Conservation (phyloP, 495 filamentous ascomycete species). For the Talaromyces trachyspermus region DNA sequence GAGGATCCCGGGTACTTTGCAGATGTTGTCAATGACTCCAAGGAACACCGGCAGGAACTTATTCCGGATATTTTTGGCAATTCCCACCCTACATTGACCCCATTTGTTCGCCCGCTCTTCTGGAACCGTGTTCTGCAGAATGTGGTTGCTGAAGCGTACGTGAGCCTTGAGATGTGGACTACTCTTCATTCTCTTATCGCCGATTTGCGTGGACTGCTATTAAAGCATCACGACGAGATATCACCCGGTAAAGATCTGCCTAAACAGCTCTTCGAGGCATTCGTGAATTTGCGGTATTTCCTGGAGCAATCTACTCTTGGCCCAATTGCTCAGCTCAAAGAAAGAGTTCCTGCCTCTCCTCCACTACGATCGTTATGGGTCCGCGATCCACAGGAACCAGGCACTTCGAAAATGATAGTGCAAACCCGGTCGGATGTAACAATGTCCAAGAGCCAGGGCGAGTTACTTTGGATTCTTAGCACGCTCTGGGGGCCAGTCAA, state of each 20-base stretch:
- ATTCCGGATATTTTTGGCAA: conserved; percentile 23
- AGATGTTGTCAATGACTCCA: conserved; percentile 19
- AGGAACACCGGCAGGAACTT: conserved; percentile 36
- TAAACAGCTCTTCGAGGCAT: conserved; percentile 23
- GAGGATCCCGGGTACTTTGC: conserved; percentile 50
- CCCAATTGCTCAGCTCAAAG: conserved; percentile 16
- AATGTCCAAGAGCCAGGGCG: conserved; percentile 8
- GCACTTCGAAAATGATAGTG: conserved; percentile 10
- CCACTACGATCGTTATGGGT: conserved; percentile 26
- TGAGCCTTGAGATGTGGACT: conserved; percentile 18
- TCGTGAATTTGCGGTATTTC: conserved; percentile 26
- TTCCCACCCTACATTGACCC: conserved; percentile 18
- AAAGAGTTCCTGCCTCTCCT: conserved; percentile 21
- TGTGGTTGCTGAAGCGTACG: conserved; percentile 19
- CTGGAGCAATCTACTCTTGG: conserved; percentile 20
- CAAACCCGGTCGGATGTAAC: conserved; percentile 6
- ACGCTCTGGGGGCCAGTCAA: conserved; percentile 18
- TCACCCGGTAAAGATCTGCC: conserved; percentile 24
- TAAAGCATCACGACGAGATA: conserved; percentile 21
- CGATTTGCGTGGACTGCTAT: conserved; percentile 18
- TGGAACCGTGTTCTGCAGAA: conserved; percentile 26
- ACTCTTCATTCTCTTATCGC: conserved; percentile 21
- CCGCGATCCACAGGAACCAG: conserved; percentile 12
- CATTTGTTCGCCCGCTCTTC: conserved; percentile 13
- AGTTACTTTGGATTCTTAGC: conserved; percentile 28